A percentile compares a stretch with the other conserved stretches of the same genome.
Conservation (phyloP, 2,329 filamentous ascomycete genomes). For the Capronia epimyces region DNA sequence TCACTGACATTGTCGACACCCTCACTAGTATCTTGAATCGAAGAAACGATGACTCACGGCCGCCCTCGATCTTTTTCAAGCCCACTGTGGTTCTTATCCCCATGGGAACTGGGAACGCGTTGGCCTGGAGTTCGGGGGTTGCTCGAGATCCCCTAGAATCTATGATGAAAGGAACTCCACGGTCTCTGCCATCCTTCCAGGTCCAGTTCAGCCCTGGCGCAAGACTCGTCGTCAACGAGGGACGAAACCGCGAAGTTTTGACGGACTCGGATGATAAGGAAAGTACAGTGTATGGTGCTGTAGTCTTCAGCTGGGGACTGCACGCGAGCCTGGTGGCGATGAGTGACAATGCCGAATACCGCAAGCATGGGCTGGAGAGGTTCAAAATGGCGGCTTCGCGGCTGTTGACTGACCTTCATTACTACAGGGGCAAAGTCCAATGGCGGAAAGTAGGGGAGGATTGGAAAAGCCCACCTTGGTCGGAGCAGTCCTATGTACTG, state of each 20-base stretch:
- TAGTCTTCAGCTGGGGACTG: conserved; percentile 85
- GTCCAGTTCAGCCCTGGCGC: conserved; percentile 55
- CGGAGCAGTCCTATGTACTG: conserved; percentile 68
- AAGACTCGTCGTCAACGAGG: conserved; percentile 40
- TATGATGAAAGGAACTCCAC: conserved; percentile 54
- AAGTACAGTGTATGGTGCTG: conserved; percentile 57
- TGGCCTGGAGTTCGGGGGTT: conserved; percentile 30
- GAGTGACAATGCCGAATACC: conserved; percentile 77
- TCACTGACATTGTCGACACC: conserved; percentile 75
- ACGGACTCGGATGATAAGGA: conserved; percentile 13
- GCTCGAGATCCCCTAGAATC: conserved; percentile 24
- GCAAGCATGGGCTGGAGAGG: conserved; percentile 67
- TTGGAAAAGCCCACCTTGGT: conserved; percentile 29
- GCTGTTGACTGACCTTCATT: conserved; percentile 38
- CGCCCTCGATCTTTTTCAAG: conserved; percentile 37
- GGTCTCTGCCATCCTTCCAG: conserved; percentile 57
- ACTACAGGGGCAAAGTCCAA: conserved; percentile 50
- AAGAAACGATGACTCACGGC: conserved; percentile 24
- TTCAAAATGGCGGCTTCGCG: conserved; percentile 81
- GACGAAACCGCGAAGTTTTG: conserved; percentile 37
- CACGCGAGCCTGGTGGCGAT: conserved; percentile 86
- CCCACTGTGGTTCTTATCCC: conserved; percentile 54
- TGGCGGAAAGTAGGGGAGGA: conserved; percentile 17
- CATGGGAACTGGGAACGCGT: conserved; percentile 47
- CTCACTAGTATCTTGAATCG: conserved; percentile 36